These are phyloP conservation scores for Aureococcus anophagefferens DNA, from an alignment of 108 stramenopile genomes.

Conservation along the genomic window DNA sequence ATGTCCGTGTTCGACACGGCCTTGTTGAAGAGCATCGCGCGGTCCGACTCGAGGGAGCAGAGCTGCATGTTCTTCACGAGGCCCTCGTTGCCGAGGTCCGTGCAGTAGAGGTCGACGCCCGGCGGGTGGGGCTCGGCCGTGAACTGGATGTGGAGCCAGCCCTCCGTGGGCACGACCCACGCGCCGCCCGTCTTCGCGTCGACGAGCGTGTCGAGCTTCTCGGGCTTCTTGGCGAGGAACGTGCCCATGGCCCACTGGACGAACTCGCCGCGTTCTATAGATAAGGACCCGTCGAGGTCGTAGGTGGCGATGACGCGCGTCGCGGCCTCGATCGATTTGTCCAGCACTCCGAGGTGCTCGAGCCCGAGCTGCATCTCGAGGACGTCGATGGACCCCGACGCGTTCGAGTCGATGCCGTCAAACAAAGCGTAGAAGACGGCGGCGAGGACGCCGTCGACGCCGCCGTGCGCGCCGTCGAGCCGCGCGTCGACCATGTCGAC, in stretches of 20 bases:
- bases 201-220: neutral
- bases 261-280: slow-evolving; percentile 11
- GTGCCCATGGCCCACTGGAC: slow-evolving; percentile 8
- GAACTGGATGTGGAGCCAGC: neutral
- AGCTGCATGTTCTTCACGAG: neutral
- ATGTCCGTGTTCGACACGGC: slow-evolving; percentile 14
- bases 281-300: slow-evolving; percentile 4
- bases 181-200: neutral
- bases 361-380: slow-evolving; percentile 4
- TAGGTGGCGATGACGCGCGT: neutral
- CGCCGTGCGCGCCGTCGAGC: slow-evolving; percentile 1
- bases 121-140: slow-evolving; percentile 5
- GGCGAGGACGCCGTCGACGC: neutral
- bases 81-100: slow-evolving; percentile 3
- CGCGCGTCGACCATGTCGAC: slow-evolving; percentile 6
- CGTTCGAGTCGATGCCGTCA: slow-evolving; percentile 2
- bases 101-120: neutral
- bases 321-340: neutral
- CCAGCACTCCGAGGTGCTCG: neutral
- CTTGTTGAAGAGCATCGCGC: slow-evolving; percentile 7
- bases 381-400: neutral
- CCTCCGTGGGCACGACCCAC: slow-evolving; percentile 1
- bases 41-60: neutral
- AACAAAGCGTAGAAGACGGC: slow-evolving; percentile 3
- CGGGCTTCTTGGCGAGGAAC: neutral